Evolutionary conservation across 1,284 basidiomycete genomes (phyloP), one percentile per base, ranked within the genome.

Genomic region (Anthracocystis walkeri): DNA sequence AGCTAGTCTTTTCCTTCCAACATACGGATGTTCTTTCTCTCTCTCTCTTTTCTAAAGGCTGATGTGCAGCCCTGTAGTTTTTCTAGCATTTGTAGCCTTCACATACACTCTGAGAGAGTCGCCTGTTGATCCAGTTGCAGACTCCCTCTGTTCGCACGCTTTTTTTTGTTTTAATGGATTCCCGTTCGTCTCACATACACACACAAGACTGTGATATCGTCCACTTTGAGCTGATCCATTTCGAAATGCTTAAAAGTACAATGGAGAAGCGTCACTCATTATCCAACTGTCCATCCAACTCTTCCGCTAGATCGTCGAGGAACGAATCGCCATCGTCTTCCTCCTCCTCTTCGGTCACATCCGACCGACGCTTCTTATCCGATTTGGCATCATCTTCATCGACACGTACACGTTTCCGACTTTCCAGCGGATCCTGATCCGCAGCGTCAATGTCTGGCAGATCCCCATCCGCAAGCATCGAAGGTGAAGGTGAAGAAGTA

Each of bases 211-310:
- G 14, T 33, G 35, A 14, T 16, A 33, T 33, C 31, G 35, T 38
- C 35, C 35, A 14, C 7, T 21, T n/a, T 48, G 46, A n/a, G 40
- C n/a, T 12, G 38, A 42, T 14, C 16, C 4, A 4, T 41, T 20
- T 42, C 31, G n/a, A n/a, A 44, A n/a, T n/a, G n/a, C n/a, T 18
- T 67, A 53, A 45, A 65, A 58, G 45, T 65, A 63, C 66, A 68
- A 44, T 5, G 42, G 10, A 11, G 11, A 11, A n/a, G n/a, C 23
- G 33, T 31, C 18, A 66, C 21, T 74, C 74, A 35, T 79, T 63
- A 46, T 74, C 79, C 25, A 83, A 56, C 55, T 82, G 75, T 10
- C 72, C 66, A 54, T 80, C 82, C 53, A 83, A 68, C 57, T 83
- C 82, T 23, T 74, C 60, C 7, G 80, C 80, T 4, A 82, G 52